Percentiles rank a stretch among this genome's conserved stretches.
Conservation (phyloP, 1,139 yeast species). For the Wickerhamomyces sp. region DNA sequence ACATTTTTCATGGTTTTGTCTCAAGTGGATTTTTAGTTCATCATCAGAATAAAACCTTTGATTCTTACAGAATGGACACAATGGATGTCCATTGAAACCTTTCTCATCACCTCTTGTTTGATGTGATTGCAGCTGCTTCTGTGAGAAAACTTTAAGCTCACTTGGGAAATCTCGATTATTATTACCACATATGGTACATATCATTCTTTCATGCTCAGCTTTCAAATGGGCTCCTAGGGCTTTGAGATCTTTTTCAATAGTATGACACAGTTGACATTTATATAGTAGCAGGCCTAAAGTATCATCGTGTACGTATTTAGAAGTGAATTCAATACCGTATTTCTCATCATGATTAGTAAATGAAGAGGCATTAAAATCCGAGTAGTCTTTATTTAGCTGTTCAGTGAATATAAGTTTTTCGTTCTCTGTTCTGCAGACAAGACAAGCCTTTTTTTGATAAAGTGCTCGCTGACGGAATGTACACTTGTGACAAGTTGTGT, state of each 20-base stretch:
- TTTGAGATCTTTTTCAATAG: constrained; percentile 44
- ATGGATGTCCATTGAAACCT: constrained; percentile 89
- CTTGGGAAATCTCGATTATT: constrained; percentile 73
- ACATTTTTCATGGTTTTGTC: constrained; percentile 85
- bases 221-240: constrained; percentile 63
- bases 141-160: constrained; percentile 63
- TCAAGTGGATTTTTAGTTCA: constrained; percentile 75
- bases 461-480: constrained; percentile 79
- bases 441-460: constrained; percentile 68
- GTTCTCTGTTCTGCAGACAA: constrained; percentile 77
- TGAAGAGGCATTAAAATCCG: constrained; percentile 31
- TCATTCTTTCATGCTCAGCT: constrained; percentile 52
- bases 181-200: constrained; percentile 72
- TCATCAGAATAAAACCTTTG: constrained; percentile 84
- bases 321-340: constrained; percentile 49
- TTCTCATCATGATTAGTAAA: constrained; percentile 39
- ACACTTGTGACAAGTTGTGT: constrained; percentile 79
- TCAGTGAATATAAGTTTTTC: constrained; percentile 56
- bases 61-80: constrained; percentile 76
- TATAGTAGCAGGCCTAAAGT: constrained; percentile 51
- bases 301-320: constrained; percentile 35
- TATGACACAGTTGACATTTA: constrained; percentile 49
- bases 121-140: constrained; percentile 64
- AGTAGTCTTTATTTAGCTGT: constrained; percentile 36
- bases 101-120: constrained; percentile 59